Evolutionary conservation across 2,329 filamentous ascomycete genomes (phyloP).

Genomic region (Coleophoma eucalyptorum): DNA sequence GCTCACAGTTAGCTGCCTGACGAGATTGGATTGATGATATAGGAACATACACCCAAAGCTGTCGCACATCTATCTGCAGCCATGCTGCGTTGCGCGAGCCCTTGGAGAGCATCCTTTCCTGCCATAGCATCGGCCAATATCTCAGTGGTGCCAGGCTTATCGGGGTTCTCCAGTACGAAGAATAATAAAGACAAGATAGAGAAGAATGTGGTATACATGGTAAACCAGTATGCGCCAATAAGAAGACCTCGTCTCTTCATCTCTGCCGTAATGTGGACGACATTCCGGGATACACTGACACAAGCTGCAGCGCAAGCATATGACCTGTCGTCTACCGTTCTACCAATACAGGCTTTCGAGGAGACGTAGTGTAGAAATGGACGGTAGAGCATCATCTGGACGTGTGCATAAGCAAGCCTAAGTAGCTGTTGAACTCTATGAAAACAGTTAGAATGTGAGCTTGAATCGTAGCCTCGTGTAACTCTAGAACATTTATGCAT

Average conservation of each 20-base stretch:
- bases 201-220: slow-evolving; percentile 80
- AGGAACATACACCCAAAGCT: slow-evolving; percentile 64
- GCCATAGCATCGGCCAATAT: slow-evolving; percentile 82
- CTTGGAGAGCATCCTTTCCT: slow-evolving; percentile 77
- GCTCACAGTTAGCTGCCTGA: slow-evolving; percentile 17
- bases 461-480: neutral
- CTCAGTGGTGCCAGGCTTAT: slow-evolving; percentile 70
- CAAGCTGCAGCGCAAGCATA: slow-evolving; percentile 69
- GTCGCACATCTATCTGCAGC: slow-evolving; percentile 83
- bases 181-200: slow-evolving; percentile 76
- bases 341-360: slow-evolving; percentile 51
- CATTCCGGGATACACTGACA: slow-evolving; percentile 60
- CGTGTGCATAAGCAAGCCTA: slow-evolving; percentile 76
- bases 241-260: slow-evolving; percentile 72
- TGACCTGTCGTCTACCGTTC: slow-evolving; percentile 67
- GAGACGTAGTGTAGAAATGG: slow-evolving; percentile 84
- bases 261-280: slow-evolving; percentile 75
- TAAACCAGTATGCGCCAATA: slow-evolving; percentile 85
- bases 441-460: neutral
- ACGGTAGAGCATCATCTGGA: slow-evolving; percentile 78
- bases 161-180: slow-evolving; percentile 76
- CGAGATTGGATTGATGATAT: neutral
- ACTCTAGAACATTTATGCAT: no score
- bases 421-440: slow-evolving; percentile 66
- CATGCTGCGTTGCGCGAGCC: slow-evolving; percentile 77